These are phyloP conservation scores for Musa troglodytarum DNA, from an alignment of 176 grass and related monocot genomes.

Conservation along the genomic window DNA sequence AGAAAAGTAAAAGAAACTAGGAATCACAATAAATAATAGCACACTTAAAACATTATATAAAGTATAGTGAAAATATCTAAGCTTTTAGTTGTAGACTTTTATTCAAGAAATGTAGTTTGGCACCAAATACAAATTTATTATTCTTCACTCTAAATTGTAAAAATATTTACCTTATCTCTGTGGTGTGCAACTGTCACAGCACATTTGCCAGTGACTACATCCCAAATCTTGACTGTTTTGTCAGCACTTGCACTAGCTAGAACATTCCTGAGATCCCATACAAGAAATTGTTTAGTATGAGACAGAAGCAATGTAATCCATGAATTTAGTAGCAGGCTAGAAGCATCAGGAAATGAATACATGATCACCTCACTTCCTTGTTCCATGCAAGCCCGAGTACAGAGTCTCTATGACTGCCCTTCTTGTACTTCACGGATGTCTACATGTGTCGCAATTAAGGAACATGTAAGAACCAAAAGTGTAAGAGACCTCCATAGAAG, in stretches of 20 bases:
- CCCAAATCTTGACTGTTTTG: conserved; percentile 80
- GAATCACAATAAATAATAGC: not conserved
- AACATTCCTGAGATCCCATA: conserved; percentile 53
- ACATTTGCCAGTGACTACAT: conserved; percentile 67
- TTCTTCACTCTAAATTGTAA: conserved; percentile 6
- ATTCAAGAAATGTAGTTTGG: not conserved
- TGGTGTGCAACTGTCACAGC: conserved; percentile 65
- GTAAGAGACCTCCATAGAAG: not conserved
- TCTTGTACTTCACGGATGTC: conserved; percentile 43
- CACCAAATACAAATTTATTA: not conserved
- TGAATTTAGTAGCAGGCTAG: no score
- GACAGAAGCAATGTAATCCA: not conserved
- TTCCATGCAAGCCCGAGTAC: conserved; percentile 98
- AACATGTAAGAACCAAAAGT: not conserved
- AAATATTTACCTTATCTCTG: conserved; percentile 63
- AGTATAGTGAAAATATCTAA: no score
- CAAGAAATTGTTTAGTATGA: not conserved
- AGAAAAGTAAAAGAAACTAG: not conserved
- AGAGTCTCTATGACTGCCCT: conserved; percentile 65
- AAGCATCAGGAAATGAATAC: not conserved
- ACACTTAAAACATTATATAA: no score
- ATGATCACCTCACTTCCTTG: conserved; percentile 72
- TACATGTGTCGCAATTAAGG: conserved; percentile 10
- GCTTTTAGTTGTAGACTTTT: no score
- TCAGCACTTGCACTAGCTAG: conserved; percentile 93